Base-by-base conservation (phyloP, 352 stramenopile genomes). In the Globisporangium splendens region DNA sequence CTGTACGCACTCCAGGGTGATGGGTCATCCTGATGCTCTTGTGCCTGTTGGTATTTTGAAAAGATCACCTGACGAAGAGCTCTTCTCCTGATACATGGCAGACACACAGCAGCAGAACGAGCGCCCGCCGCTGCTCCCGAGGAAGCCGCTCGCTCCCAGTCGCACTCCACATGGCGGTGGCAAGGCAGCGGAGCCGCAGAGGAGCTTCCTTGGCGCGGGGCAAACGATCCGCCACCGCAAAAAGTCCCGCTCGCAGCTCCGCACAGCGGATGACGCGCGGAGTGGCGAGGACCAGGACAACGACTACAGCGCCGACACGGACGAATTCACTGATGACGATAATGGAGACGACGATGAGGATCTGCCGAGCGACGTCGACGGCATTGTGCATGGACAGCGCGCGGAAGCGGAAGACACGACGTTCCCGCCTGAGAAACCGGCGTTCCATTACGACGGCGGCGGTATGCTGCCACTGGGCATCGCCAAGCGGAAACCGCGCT, bases 401-500 rank as follows among this genome's bases (percentile, higher is more conserved):
- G 15, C 21, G 50, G 17, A 49, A 43, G 52, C 31, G 33, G 54
- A 60, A 35, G 28, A 59, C 59, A 44, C 52, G 38, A 54, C 50
- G 24, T 52, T 44, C 52, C 56, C 46, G 42, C 33, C 53, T 11
- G 54, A 59, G 38, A 53, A 50, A 44, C 48, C 55, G 17, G 46
- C 46, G 47, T 28, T 65, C 43, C 62, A 55, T 47, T 61, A 63
- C 56, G 49, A 15, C 17, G 55, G 52, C 13, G 31, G 13, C 2
- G 21, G 20, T 10, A 21, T 61, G 17, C 50, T 57, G 20, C 46
- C 49, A 10, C 49, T 73, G 20, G 70, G 70, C 8, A 38, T 69
- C 7, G 49, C 57, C 3, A 60, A 61, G 54, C 68, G 70, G 56
- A 79, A 79, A 60, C 62, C 70, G 31, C 54, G 62, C 3, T 79